phyloP scores from a whole-genome alignment of 305 asterid genomes.

The Fraxinus floribunda region DNA sequence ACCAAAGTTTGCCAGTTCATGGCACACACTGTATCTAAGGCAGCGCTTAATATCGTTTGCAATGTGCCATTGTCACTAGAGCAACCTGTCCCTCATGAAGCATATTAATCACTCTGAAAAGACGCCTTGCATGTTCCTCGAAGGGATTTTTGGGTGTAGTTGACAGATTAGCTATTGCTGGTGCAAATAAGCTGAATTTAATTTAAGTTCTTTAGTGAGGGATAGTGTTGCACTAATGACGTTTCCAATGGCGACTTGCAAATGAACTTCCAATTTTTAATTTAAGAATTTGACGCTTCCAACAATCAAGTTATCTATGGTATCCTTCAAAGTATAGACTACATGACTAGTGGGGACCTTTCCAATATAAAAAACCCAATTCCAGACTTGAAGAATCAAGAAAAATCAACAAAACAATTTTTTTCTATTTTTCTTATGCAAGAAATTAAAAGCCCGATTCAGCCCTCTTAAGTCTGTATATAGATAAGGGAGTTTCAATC shows the following conservation, averaged over 20 bases:
- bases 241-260: slow-evolving; percentile 11
- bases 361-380: background rate
- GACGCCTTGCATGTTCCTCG: slow-evolving; percentile 16
- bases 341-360: background rate
- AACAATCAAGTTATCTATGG: too few species aligned
- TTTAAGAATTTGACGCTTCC: too few species aligned
- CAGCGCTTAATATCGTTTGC: slow-evolving; percentile 14
- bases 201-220: slow-evolving; percentile 14
- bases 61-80: slow-evolving; percentile 8
- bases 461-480: background rate
- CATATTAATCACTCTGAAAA: background rate
- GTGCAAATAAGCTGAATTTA: background rate
- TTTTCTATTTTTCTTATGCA: background rate
- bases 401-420: too few species aligned
- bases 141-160: background rate
- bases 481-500: background rate
- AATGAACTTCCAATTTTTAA: too few species aligned
- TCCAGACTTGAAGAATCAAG: background rate
- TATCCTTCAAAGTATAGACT: background rate
- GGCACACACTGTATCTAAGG: background rate
- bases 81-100: background rate
- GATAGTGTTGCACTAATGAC: slow-evolving; percentile 11
- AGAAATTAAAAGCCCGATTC: background rate
- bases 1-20: background rate
- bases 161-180: background rate